Percentiles rank a stretch among this genome's conserved stretches.
Evolutionary conservation across 495 filamentous ascomycete species (phyloP).

Genomic region (Neurospora sp.): DNA sequence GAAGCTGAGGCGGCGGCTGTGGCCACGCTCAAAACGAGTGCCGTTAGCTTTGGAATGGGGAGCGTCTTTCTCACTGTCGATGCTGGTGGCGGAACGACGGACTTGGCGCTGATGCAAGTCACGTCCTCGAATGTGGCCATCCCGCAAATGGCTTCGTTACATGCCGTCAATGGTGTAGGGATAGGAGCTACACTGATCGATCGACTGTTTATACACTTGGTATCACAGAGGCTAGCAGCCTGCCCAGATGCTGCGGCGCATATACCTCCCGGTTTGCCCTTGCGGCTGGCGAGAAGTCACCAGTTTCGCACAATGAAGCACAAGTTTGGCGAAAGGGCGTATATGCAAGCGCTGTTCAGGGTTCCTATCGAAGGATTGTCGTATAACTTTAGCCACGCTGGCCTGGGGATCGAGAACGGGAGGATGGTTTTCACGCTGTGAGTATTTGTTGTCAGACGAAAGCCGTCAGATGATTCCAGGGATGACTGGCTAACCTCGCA

Average conservation of each 20-base stretch:
- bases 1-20: constrained; percentile 62
- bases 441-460: neutral
- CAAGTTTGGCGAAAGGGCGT: constrained; percentile 28
- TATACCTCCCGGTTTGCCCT: constrained; percentile 19
- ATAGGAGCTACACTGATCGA: constrained; percentile 31
- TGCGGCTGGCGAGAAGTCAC: constrained; percentile 21
- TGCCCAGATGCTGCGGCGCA: constrained; percentile 14
- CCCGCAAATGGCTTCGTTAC: constrained; percentile 24
- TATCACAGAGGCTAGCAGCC: constrained; percentile 15
- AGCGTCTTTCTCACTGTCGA: constrained; percentile 27
- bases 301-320: constrained; percentile 27
- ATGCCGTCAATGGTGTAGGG: constrained; percentile 27
- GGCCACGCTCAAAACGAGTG: constrained; percentile 24
- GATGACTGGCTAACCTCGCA: neutral
- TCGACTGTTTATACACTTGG: constrained; percentile 20
- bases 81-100: constrained; percentile 30
- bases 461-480: neutral
- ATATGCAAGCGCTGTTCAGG: constrained; percentile 25
- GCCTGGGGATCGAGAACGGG: constrained; percentile 29
- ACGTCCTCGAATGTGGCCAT: constrained; percentile 13
- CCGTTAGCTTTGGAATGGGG: constrained; percentile 20
- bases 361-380: constrained; percentile 23
- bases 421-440: constrained; percentile 21
- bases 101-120: constrained; percentile 29
- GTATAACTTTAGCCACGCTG: constrained; percentile 28